A percentile compares a stretch with the other conserved stretches of the same genome.
Evolutionary conservation across 1,284 basidiomycete genomes (phyloP).

Genomic region (Agaricales sp.): DNA sequence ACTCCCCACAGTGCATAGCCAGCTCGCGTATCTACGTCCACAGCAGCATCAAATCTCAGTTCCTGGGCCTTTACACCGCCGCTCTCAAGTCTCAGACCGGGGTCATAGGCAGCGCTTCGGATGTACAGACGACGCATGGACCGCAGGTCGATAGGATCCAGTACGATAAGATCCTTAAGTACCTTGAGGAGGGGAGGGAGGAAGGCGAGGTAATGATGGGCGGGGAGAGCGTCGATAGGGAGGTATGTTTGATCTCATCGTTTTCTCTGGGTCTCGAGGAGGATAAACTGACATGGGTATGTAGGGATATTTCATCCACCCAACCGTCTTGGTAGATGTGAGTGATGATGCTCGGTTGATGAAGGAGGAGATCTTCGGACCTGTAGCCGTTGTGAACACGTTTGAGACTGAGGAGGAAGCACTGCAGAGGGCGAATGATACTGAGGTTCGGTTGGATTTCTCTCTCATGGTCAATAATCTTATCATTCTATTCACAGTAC

Average conservation of each 20-base stretch:
- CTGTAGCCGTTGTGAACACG: constrained; percentile 1
- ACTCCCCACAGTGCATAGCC: background rate
- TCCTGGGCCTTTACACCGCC: background rate
- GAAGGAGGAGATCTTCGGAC: background rate
- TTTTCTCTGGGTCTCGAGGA: background rate
- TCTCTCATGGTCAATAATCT: background rate
- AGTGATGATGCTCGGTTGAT: background rate
- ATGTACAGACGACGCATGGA: constrained; percentile 66
- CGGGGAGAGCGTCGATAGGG: constrained; percentile 30
- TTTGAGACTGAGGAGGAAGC: no score
- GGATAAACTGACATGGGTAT: background rate
- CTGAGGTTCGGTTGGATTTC: constrained; percentile 3
- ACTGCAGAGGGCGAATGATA: constrained; percentile 2
- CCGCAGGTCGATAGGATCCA: constrained; percentile 61
- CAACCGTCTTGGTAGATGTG: background rate
- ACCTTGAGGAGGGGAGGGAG: background rate
- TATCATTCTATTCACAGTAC: background rate
- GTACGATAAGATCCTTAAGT: constrained; percentile 34
- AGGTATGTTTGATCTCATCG: constrained; percentile 19
- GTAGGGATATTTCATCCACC: background rate
- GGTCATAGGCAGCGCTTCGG: constrained; percentile 14
- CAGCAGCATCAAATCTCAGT: background rate
- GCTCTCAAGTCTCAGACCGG: background rate
- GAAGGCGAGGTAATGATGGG: constrained; percentile 56
- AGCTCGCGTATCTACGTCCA: background rate